Base-by-base conservation (phyloP, 768 basidiomycete species). In the Pilatotrama ljubarskyi region DNA sequence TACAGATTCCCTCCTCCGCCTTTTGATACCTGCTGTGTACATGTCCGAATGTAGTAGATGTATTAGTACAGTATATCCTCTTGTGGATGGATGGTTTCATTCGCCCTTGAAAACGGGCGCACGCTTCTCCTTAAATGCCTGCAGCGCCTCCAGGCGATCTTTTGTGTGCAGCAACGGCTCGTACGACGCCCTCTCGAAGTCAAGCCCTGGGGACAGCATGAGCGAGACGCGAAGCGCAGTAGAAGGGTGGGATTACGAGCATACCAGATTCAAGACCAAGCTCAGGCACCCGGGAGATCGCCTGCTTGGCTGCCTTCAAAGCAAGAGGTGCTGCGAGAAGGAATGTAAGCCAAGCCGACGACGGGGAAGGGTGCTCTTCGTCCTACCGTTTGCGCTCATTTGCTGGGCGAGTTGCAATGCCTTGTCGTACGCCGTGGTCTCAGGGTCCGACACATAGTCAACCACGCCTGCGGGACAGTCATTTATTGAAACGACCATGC, bases 151-250 rank as follows among this genome's bases (percentile, higher is more conserved):
- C 6, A 80, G 64, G 18, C 95, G 83, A 71, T 98, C 95, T 63
- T 84, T 80, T 7, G 81, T 87, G 35, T 80, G 78, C 20, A 97
- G 77, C 18, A 98, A 78, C 2, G 83, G 81, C 64, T 96, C 90
- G 61, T 98, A 98, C 13, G 90, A 84, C 5, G 86, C 85, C 36
- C 90, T 81, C 72, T 97, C 95, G 62, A 95, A 91, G 71, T 95
- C 92, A n/a, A 98, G 80, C n/a, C 92, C 93, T 85, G 62, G 8
- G 38, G 14, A 37, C 32, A 48, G 42, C 51, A 24, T 5, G n/a
- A 26, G 20, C 17, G n/a, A 43, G 5, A 29, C 22, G 15, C 11
- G 2, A 2, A 18, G 0, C 22, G 24, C 22, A 17, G 25, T 13
- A 17, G 26, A n/a, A n/a, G n/a, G n/a, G n/a, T n/a, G n/a, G n/a